Base-by-base conservation (phyloP, 1,284 basidiomycete genomes). In the Leccinum variabile region DNA sequence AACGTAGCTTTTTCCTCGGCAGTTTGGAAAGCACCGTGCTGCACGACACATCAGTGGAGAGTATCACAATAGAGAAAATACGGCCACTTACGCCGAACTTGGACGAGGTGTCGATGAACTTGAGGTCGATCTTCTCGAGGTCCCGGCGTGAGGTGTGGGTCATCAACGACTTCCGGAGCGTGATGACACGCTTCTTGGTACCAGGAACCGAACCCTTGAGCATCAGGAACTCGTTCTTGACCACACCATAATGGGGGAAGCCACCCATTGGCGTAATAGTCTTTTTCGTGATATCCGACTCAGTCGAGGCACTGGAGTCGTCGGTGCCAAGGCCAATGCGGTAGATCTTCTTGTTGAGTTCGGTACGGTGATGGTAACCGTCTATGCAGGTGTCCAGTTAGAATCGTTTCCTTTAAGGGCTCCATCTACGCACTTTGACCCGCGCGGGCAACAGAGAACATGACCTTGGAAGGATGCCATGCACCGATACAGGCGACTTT, bases 401-500 rank as follows among this genome's bases (percentile, higher is more conserved):
- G 44, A 18, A 55, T 7, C n/a, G 10, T 22, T 41, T 28, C 61
- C 54, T 57, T 39, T 56, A 59, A 35, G 28, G 46, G 60, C 41
- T 32, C 6, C 35, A 57, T 33, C 54, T 54, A 80, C 90, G 65
- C 73, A 94, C 91, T 92, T 90, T 99, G 97, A 95, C 97, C 97
- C 69, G 97, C 95, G 85, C 97, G 97, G 65, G 96, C 97, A 70
- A 99, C 97, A 56, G 95, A 97, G 90, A 94, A 99, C 96, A 98
- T 98, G 87, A 98, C 96, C 82, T 95, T 97, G 69, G 93, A 92
- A 75, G 95, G 95, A 87, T 97, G 95, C 95, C 95, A 97, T 77
- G 95, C 95, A 85, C 97, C 97, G 75, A 99, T 98, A 91, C 97
- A 99, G 78, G 97, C 97, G 71, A 98, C 95, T 84, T 98, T 98